Evolutionary conservation across 371 early-diverging fungal genomes (phyloP).

Genomic region (Zychaea mexicana): DNA sequence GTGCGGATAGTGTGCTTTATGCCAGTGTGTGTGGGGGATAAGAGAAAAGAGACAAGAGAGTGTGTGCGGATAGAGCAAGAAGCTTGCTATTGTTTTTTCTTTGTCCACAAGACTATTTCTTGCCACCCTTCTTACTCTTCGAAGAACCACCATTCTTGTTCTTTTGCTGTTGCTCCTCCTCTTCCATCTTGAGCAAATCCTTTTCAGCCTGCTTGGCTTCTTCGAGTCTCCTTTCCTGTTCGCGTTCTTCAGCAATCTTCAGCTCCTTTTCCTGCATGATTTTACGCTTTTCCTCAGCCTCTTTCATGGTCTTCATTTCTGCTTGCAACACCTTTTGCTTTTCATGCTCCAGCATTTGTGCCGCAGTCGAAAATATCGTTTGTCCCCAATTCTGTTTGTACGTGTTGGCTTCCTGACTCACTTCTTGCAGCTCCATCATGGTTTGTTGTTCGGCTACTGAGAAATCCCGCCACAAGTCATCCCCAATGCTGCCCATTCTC

Average conservation of each 20-base stretch:
- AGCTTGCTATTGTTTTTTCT: constrained; percentile 2
- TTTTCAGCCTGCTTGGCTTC: constrained; percentile 26
- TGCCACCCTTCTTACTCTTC: constrained; percentile 2
- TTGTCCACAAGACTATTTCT: no score
- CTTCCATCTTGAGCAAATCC: constrained; percentile 23
- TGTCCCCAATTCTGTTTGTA: constrained; percentile 87
- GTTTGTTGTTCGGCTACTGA: constrained; percentile 80
- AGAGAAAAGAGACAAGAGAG: no score
- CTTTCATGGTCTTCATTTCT: constrained; percentile 52
- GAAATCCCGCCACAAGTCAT: constrained; percentile 85
- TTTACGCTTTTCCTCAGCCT: constrained; percentile 40
- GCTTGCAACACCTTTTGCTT: constrained; percentile 49
- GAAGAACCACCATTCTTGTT: constrained; percentile 1
- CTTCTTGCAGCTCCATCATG: constrained; percentile 80
- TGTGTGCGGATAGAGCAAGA: no score
- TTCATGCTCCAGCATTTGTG: constrained; percentile 73
- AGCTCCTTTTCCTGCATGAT: constrained; percentile 4
- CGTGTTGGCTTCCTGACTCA: constrained; percentile 81
- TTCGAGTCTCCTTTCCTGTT: constrained; percentile 18
- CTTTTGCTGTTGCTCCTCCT: constrained; percentile 16
- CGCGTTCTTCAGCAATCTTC: constrained; percentile 1
- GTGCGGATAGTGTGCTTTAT: no score
- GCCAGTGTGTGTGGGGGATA: no score
- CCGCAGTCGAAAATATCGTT: constrained; percentile 82
- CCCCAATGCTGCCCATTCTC: constrained; percentile 84